phyloP scores from a whole-genome alignment of 768 basidiomycete genomes.

The Boletus coccyginus region DNA sequence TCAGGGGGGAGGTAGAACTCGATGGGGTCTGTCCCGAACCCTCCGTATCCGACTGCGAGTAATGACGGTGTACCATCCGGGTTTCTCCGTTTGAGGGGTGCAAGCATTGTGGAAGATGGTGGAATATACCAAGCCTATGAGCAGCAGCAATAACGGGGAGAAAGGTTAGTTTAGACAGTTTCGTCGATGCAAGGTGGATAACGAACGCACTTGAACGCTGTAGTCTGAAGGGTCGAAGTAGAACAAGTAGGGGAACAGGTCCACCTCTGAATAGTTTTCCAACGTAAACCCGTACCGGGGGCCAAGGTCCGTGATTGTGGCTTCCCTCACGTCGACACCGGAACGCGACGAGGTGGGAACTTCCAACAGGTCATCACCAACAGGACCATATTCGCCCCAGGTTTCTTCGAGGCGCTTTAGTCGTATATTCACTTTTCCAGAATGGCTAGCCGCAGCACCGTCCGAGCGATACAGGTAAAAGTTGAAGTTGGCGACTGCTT shows the following conservation, averaged over 20 bases:
- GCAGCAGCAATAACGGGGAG: not conserved
- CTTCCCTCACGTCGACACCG: constrained; percentile 8
- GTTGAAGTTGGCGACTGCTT: constrained; percentile 19
- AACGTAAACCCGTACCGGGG: constrained; percentile 15
- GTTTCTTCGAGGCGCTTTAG: constrained; percentile 5
- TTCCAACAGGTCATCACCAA: constrained; percentile 9
- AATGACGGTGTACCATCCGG: constrained; percentile 4
- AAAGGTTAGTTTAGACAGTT: not conserved
- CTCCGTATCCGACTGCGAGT: constrained; percentile 22
- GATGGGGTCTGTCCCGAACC: constrained; percentile 17
- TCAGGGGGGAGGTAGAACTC: constrained; percentile 11
- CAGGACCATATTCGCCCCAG: not conserved
- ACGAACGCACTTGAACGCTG: constrained; percentile 9
- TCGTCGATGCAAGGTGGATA: not conserved
- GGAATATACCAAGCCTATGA: constrained; percentile 19
- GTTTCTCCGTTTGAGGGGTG: constrained; percentile 7
- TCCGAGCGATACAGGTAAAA: constrained; percentile 18
- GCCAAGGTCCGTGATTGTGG: constrained; percentile 9
- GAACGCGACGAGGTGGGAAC: not conserved
- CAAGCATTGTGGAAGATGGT: not conserved
- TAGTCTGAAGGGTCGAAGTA: constrained; percentile 25
- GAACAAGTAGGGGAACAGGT: constrained; percentile 25
- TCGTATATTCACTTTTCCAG: constrained; percentile 11
- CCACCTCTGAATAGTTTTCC: constrained; percentile 14
- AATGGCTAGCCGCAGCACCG: constrained; percentile 2